Evolutionary conservation across 2,329 filamentous ascomycete genomes (phyloP).

Genomic region (Fonsecaea pugnacius): DNA sequence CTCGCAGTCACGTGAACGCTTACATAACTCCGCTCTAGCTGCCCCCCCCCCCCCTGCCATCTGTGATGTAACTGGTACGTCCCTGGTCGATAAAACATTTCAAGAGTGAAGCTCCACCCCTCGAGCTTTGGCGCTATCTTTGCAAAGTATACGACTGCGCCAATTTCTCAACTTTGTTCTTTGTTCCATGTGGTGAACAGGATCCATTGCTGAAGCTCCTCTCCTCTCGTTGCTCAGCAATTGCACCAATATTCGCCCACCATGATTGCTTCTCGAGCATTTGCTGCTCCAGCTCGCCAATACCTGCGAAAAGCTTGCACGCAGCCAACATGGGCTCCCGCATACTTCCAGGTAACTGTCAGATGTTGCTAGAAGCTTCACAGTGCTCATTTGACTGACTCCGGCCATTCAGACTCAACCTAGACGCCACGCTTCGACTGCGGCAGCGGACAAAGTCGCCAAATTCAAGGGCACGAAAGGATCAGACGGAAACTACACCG

Average conservation of each 20-base stretch:
- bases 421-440: slow-evolving; percentile 63
- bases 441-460: slow-evolving; percentile 72
- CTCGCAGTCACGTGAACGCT: slow-evolving; percentile 18
- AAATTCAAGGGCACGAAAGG: slow-evolving; percentile 93
- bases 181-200: slow-evolving; percentile 28
- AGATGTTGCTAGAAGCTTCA: slow-evolving; percentile 27
- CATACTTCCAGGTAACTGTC: slow-evolving; percentile 62
- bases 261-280: slow-evolving; percentile 82
- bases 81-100: slow-evolving; percentile 24
- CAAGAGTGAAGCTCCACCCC: slow-evolving; percentile 28
- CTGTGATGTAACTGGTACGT: slow-evolving; percentile 30
- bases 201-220: slow-evolving; percentile 39
- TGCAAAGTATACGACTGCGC: slow-evolving; percentile 1
- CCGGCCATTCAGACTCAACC: slow-evolving; percentile 47
- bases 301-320: slow-evolving; percentile 69
- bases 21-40: not conserved
- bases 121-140: slow-evolving; percentile 3
- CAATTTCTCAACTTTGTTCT: not conserved
- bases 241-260: slow-evolving; percentile 45
- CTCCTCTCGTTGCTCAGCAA: slow-evolving; percentile 26
- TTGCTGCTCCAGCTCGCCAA: slow-evolving; percentile 77
- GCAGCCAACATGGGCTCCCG: slow-evolving; percentile 53
- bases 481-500: slow-evolving; percentile 88
- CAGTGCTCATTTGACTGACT: slow-evolving; percentile 11
- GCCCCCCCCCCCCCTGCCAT: not conserved